These are phyloP conservation scores for Auriscalpium vulgare DNA, from an alignment of 768 basidiomycete genomes.

Conservation along the genomic window DNA sequence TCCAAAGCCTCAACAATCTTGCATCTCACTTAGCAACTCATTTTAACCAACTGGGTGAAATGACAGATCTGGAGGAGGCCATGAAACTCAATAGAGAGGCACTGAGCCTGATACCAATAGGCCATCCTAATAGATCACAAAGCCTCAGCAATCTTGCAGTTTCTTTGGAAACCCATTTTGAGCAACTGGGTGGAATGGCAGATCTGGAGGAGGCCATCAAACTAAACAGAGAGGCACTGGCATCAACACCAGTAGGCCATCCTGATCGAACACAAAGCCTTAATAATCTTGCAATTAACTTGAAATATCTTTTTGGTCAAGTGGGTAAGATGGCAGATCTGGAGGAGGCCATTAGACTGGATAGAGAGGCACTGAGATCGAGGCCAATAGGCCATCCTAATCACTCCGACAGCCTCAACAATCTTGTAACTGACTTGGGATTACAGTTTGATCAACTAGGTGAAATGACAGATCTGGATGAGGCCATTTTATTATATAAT, in stretches of 20 bases:
- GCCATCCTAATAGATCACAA: too few species aligned
- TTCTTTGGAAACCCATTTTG: too few species aligned
- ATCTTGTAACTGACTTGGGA: neutral
- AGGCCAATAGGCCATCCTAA: neutral
- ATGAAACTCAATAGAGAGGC: neutral
- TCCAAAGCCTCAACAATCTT: neutral
- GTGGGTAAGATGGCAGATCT: neutral
- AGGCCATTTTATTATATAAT: neutral
- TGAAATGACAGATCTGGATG: neutral
- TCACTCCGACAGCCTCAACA: neutral
- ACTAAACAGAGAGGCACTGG: too few species aligned
- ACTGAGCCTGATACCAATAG: too few species aligned
- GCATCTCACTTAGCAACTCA: neutral
- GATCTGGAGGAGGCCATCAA: too few species aligned
- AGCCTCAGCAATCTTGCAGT: too few species aligned
- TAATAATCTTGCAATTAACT: too few species aligned
- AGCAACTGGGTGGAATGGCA: too few species aligned
- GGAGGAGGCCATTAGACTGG: neutral
- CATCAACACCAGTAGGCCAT: too few species aligned
- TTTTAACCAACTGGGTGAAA: neutral
- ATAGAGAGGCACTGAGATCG: neutral
- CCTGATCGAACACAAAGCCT: too few species aligned
- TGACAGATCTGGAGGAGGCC: neutral
- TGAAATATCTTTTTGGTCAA: neutral
- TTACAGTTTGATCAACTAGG: neutral